Base-by-base conservation (phyloP, 2,329 filamentous ascomycete species). In the Alternaria longipes region DNA sequence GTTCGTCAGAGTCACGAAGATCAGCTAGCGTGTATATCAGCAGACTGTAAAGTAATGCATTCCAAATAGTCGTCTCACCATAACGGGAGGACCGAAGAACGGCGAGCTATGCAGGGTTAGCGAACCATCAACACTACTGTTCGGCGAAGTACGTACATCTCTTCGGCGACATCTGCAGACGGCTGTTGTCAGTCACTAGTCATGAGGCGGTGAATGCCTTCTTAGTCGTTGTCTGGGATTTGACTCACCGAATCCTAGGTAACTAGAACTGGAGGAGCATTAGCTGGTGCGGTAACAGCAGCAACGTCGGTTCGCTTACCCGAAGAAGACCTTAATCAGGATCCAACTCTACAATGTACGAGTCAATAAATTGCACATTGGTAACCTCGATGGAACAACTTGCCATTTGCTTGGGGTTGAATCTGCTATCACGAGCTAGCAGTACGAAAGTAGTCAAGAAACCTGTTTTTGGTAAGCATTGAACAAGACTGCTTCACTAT, bases 361-460 rank as follows among this genome's bases (percentile, higher is more conserved):
- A 24, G 45, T 74, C 41, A 74, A 65, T 49, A 51, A 6, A 26
- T 30, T 32, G 16, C 12, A 20, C 24, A 22, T n/a, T 16, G 14
- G 18, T 12, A 12, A 20, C 32, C 8, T 24, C 32, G 26, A 14
- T 26, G 9, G n/a, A 8, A 41, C 14, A 12, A 62, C 66, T 41
- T 54, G 75, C 74, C 90, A 94, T 94, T 57, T 89, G 81, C 9
- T 81, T 79, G 24, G 90, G 84, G 5, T 83, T 85, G 72, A 90
- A 93, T 2, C 81, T 79, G 52, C 91, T 61, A 28, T 61, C 89
- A 56, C 91, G 86, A n/a, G 90, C 91, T 45, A 95, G 84, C 26
- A 94, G 84, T 0, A 90, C 90, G 70, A 94, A 94, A 0, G 93
- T 97, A 0, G 94, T 97, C 34, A 97, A 81, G 78, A 97, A 97